A percentile compares a stretch with the other conserved stretches of the same genome.
Evolutionary conservation across 306 rosid genomes (phyloP).

Genomic region (Vigna unguiculata): DNA sequence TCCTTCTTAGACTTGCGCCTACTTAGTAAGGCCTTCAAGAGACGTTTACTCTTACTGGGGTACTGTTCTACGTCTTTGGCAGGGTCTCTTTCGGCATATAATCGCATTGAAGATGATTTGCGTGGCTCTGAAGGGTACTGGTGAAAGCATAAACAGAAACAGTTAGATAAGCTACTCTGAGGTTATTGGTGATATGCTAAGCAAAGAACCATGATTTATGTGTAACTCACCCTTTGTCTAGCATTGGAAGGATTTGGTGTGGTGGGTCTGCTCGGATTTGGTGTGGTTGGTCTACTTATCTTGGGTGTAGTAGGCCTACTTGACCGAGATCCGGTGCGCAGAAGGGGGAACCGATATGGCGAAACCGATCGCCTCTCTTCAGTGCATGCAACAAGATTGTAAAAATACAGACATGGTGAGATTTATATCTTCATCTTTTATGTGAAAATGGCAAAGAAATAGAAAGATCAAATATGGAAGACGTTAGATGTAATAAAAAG

Average conservation of each 20-base stretch:
- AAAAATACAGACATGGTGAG: constrained; percentile 32
- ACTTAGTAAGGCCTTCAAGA: constrained; percentile 91
- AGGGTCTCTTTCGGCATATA: constrained; percentile 76
- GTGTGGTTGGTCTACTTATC: constrained; percentile 75
- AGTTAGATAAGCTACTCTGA: constrained; percentile 10
- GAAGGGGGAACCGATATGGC: constrained; percentile 94
- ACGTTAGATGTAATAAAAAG: constrained; percentile 1
- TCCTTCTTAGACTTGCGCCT: constrained; percentile 98
- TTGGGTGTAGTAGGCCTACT: constrained; percentile 77
- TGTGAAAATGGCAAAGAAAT: constrained; percentile 8
- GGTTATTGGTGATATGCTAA: constrained; percentile 23
- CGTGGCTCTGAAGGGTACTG: constrained; percentile 95
- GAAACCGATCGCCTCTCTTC: constrained; percentile 87
- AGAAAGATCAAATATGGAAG: not conserved
- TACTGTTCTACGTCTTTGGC: constrained; percentile 74
- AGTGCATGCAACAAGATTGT: constrained; percentile 44
- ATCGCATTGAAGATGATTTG: constrained; percentile 93
- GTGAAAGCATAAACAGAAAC: constrained; percentile 31
- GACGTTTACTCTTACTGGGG: constrained; percentile 95
- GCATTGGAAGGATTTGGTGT: constrained; percentile 82
- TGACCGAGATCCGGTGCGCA: constrained; percentile 85
- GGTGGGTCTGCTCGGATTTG: constrained; percentile 80
- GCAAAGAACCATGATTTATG: not conserved
- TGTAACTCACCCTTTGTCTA: constrained; percentile 64
- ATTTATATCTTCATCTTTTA: constrained; percentile 22